Base-by-base conservation (phyloP, 768 basidiomycete species). In the Agaricus sinodeliciosus region DNA sequence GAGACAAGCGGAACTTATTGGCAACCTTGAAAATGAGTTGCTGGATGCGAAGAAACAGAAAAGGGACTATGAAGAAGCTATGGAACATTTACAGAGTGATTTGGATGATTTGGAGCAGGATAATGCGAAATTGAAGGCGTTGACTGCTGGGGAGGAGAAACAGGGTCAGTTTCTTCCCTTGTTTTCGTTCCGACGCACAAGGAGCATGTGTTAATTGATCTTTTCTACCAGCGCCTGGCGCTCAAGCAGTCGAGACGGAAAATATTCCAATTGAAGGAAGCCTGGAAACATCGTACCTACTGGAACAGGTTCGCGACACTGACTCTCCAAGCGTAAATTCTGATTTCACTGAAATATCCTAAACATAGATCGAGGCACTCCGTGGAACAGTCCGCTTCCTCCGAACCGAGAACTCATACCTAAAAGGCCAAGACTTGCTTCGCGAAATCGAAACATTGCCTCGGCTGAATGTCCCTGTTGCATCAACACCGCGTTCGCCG, bases 391-490 rank as follows among this genome's bases (percentile, higher is more conserved):
- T 98, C 26, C 83, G 91, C 16, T 97, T 89, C 81, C 75, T 99
- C n/a, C 84, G 94, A 19, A 84, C 78, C 34, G 94, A 98, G 68
- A 98, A 98, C 65, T 80, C 90, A 2, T 93, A 90, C 64, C 84
- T 98, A 69, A 94, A 89, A 64, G 91, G 93, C 2, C 90, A 92
- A 66, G 92, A 94, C 60, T 78, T 98, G 0, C 81, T 97, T 54
- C 77, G 79, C 48, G 89, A 92, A 59, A 84, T 98, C 51, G 81
- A 87, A 57, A 63, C 81, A 5, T 74, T 98, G 0, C 88, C 87
- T 15, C 72, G 73, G 0, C 79, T 90, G n/a, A 72, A 77, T 3
- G 72, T 72, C 45, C 74, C 76, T 9, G 55, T n/a, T 45, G 8
- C 11, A 31, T 31, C 26, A 27, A n/a, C 73, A 55, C 64, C 67